These are phyloP conservation scores for Carex kokanica DNA, from an alignment of 176 grass and related monocot species.

Conservation along the genomic window DNA sequence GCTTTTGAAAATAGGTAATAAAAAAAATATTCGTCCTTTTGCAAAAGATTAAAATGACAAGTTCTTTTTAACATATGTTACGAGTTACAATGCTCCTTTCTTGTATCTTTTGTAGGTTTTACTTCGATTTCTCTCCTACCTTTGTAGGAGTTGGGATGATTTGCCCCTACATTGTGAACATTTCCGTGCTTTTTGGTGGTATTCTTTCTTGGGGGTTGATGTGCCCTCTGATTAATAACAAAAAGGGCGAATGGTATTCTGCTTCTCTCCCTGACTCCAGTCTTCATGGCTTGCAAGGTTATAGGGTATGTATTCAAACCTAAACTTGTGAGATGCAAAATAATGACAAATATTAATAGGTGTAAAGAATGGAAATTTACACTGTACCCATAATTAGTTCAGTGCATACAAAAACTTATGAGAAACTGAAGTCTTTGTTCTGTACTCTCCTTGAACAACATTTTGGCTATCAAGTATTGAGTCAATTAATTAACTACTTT, in stretches of 20 bases:
- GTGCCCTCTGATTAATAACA: conserved; percentile 64
- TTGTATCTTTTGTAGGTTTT: conserved; percentile 45
- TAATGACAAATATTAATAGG: not conserved
- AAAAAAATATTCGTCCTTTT: not conserved
- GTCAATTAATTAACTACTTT: not conserved
- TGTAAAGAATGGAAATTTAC: not conserved
- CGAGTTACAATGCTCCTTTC: conserved; percentile 14
- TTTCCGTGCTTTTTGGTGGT: conserved; percentile 53
- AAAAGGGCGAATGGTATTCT: conserved; percentile 67
- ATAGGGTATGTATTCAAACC: conserved; percentile 38
- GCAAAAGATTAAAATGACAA: not conserved
- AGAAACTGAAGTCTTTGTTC: not conserved
- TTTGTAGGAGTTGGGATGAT: conserved; percentile 92
- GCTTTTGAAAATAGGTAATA: conserved; percentile 53
- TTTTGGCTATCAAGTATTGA: not conserved
- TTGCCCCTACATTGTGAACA: conserved; percentile 80
- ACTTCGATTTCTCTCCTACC: conserved; percentile 70
- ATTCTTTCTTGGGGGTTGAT: conserved; percentile 73
- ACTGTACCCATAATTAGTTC: not conserved
- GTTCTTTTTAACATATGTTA: not conserved
- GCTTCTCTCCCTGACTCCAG: conserved; percentile 33
- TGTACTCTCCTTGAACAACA: not conserved
- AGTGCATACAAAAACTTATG: not conserved
- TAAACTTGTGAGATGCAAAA: not conserved
- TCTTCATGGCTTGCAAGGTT: conserved; percentile 65